phyloP scores from a whole-genome alignment of 2,329 filamentous ascomycete genomes.

The Escovopsis weberi region DNA sequence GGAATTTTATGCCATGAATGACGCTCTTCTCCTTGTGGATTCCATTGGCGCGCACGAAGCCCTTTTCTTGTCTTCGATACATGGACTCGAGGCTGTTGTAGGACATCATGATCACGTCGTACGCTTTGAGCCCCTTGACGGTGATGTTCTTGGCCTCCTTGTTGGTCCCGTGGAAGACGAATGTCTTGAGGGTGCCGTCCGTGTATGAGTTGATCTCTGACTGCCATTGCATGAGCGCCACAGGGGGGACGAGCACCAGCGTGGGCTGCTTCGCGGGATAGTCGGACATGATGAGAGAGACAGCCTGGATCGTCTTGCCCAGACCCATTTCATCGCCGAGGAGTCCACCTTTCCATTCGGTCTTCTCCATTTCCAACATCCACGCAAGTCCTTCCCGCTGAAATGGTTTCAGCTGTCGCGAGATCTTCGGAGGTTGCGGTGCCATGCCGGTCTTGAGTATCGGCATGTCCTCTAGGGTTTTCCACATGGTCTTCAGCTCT shows the following conservation, averaged over 20 bases:
- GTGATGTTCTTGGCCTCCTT: conserved; percentile 65
- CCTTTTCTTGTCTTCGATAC: conserved; percentile 83
- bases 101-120: conserved; percentile 93
- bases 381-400: conserved; percentile 87
- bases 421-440: conserved; percentile 53
- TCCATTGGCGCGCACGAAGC: conserved; percentile 67
- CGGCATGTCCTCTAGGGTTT: conserved; percentile 52
- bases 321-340: conserved; percentile 98
- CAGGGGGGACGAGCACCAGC: conserved; percentile 79
- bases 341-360: conserved; percentile 73
- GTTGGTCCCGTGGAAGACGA: conserved; percentile 83
- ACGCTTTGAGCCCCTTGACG: conserved; percentile 60
- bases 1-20: conserved; percentile 76
- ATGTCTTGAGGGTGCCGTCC: conserved; percentile 74
- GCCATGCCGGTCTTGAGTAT: conserved; percentile 41
- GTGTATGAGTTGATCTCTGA: conserved; percentile 70
- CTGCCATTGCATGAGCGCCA: conserved; percentile 92
- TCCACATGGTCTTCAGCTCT: conserved; percentile 72
- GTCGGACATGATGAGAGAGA: conserved; percentile 96
- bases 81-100: conserved; percentile 88
- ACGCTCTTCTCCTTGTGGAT: conserved; percentile 65
- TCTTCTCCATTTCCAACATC: conserved; percentile 85
- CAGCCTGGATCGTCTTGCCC: conserved; percentile 96
- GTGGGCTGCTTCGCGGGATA: conserved; percentile 73
- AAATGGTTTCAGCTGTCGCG: conserved; percentile 75